phyloP scores from a whole-genome alignment of 2,329 filamentous ascomycete species.

The Ophiostoma ips region DNA sequence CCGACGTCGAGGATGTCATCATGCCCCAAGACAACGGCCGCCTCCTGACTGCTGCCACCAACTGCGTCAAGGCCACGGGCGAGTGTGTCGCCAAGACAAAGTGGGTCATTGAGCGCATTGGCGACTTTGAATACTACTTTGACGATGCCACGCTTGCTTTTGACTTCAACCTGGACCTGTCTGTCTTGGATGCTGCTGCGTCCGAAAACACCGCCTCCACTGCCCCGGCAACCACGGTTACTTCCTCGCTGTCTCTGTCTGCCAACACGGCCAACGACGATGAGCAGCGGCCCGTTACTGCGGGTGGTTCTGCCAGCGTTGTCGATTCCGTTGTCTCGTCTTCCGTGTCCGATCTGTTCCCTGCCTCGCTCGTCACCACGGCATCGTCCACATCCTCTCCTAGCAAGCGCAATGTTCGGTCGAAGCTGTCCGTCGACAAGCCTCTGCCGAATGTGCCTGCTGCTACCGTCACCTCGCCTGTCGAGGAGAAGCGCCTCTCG shows the following conservation, averaged over 20 bases:
- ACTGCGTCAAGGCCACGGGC: slow-evolving; percentile 77
- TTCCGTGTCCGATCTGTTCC: slow-evolving; percentile 17
- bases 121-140: slow-evolving; percentile 79
- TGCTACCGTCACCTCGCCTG: slow-evolving; percentile 28
- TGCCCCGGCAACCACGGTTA: slow-evolving; percentile 13
- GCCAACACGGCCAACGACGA: slow-evolving; percentile 18
- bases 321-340: slow-evolving; percentile 18
- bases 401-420: slow-evolving; percentile 17
- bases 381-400: slow-evolving; percentile 6
- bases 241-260: slow-evolving; percentile 17
- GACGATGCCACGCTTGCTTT: slow-evolving; percentile 29
- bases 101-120: slow-evolving; percentile 71
- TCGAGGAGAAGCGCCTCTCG: slow-evolving; percentile 15
- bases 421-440: slow-evolving; percentile 43
- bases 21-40: slow-evolving; percentile 65
- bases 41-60: slow-evolving; percentile 65
- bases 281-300: slow-evolving; percentile 7
- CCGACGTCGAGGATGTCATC: slow-evolving; percentile 63
- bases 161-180: slow-evolving; percentile 42
- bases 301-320: slow-evolving; percentile 22
- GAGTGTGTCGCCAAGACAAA: slow-evolving; percentile 84
- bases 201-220: slow-evolving; percentile 20
- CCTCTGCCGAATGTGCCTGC: slow-evolving; percentile 52
- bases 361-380: not conserved
- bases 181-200: slow-evolving; percentile 33